phyloP scores from a whole-genome alignment of 305 asterid genomes.

The Fraxinus xanthoxyloides region DNA sequence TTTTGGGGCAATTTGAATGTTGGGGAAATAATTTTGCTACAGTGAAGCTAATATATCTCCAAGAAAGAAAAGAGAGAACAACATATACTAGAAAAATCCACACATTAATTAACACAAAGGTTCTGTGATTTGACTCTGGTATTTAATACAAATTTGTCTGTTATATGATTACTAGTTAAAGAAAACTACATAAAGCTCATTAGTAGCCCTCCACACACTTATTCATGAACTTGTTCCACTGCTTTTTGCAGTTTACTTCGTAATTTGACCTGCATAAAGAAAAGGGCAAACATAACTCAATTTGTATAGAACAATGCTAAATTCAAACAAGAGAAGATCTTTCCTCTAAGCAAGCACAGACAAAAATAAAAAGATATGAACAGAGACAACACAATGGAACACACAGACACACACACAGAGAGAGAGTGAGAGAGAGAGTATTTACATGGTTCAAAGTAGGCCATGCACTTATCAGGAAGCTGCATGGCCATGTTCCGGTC shows the following conservation, averaged over 20 bases:
- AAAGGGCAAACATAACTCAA: background rate
- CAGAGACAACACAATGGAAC: background rate
- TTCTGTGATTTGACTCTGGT: background rate
- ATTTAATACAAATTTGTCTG: background rate
- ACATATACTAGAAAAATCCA: background rate
- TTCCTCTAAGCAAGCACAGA: background rate
- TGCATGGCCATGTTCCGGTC: constrained; percentile 40
- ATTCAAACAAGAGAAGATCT: background rate
- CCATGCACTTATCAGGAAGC: constrained; percentile 49
- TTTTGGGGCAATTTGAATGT: background rate
- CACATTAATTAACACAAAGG: background rate
- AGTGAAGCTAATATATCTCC: background rate
- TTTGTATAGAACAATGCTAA: background rate
- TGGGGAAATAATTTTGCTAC: background rate
- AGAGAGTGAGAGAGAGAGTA: background rate
- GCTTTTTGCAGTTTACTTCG: background rate
- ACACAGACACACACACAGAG: background rate
- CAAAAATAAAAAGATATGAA: background rate
- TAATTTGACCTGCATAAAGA: constrained; percentile 2
- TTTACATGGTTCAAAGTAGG: constrained; percentile 46
- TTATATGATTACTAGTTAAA: background rate
- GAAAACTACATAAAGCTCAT: background rate
- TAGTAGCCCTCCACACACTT: background rate
- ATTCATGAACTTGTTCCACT: background rate
- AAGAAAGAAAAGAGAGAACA: background rate